Conservation (phyloP, 2,329 filamentous ascomycete genomes). For the Curvularia lunata region DNA sequence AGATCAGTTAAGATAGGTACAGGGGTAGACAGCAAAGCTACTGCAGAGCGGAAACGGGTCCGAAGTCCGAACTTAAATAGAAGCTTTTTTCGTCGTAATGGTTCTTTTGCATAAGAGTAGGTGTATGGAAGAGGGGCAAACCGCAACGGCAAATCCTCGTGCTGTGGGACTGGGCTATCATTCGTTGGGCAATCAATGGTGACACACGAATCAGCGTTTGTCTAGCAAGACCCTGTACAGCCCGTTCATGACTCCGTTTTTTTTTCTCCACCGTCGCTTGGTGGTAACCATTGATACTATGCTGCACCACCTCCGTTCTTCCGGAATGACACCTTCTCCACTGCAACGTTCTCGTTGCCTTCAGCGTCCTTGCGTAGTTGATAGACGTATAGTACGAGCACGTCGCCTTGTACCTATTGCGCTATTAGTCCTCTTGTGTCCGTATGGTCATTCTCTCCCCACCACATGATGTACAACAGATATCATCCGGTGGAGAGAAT, state of each 20-base stretch:
- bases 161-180: background rate
- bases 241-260: background rate
- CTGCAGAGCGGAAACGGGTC: background rate
- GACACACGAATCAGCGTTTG: background rate
- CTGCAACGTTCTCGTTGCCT: conserved; percentile 60
- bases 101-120: background rate
- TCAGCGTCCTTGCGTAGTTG: conserved; percentile 61
- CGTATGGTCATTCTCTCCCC: background rate
- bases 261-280: background rate
- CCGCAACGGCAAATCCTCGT: background rate
- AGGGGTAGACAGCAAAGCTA: background rate
- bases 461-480: background rate
- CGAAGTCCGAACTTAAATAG: background rate
- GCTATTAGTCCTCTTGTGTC: conserved; percentile 25
- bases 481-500: background rate
- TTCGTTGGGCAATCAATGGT: background rate
- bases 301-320: conserved; percentile 55
- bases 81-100: background rate
- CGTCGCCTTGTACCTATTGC: conserved; percentile 87
- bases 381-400: conserved; percentile 93
- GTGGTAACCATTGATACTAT: conserved; percentile 25
- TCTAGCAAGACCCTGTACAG: background rate
- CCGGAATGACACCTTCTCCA: conserved; percentile 63
- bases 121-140: background rate
- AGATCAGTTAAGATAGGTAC: background rate